Evolutionary conservation across 331 rosid genomes (phyloP), one percentile per base, ranked within the genome.

Genomic region (Acacia concinna): DNA sequence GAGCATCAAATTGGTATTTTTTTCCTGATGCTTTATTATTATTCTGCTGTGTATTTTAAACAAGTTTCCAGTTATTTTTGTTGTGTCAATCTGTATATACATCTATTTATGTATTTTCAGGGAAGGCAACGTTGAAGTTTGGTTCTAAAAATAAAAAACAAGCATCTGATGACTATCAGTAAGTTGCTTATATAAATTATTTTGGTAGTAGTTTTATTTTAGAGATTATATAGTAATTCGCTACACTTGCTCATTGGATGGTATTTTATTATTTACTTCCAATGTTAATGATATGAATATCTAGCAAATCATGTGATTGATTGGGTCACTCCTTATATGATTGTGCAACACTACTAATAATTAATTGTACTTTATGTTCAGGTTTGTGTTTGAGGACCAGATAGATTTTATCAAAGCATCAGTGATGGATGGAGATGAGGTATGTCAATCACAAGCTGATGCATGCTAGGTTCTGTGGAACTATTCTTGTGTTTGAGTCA

Each of bases 351-450:
- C 37, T 17, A 20, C 78, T 75, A 32, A 71, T 79, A 35, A 64
- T 18, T 82, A 71, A 80, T 79, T 77, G 72, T 40, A 73, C 68
- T 86, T 59, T 70, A 62, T 68, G 59, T 82, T 73, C 76, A 92
- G 97, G 87, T 91, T 80, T 82, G 99, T 93, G 30, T 96, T 93
- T 73, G 99, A 96, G 88, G 97, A 93, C 81, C 99, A 96, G 81
- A 96, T 93, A 84, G 97, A 93, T 41, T 93, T 96, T 86, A 91
- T 96, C 83, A 96, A 91, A 85, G 94, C 88, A 41, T 86, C 98
- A 4, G 98, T 91, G 47, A 93, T 96, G 89, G 97, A 86, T 63
- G 98, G 98, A 14, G 99, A 96, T 76, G 77, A 88, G 86, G 94
- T 95, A 89, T 82, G 27, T 66, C 73, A 59, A 37, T 35, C 41